These are phyloP conservation scores for Nitzschia inconspicua DNA, from an alignment of 108 stramenopile genomes.

Conservation along the genomic window DNA sequence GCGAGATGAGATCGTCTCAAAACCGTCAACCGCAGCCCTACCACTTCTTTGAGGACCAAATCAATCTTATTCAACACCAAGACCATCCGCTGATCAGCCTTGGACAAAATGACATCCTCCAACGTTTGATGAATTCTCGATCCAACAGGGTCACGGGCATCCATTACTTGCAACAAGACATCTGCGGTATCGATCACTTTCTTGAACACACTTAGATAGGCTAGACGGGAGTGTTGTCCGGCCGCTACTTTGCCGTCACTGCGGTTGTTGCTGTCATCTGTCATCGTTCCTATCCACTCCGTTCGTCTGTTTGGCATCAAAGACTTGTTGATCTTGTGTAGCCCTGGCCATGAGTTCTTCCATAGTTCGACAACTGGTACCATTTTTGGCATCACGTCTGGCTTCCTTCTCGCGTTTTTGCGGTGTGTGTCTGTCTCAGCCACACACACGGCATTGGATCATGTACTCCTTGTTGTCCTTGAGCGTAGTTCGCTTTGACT, in stretches of 20 bases:
- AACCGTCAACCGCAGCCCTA: conserved; percentile 86
- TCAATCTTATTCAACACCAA: conserved; percentile 98
- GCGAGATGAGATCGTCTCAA: conserved; percentile 83
- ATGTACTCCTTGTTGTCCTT: conserved; percentile 99
- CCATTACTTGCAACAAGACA: conserved; percentile 97
- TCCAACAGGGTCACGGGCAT: conserved; percentile 97
- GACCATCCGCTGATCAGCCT: conserved; percentile 92
- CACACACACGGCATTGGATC: conserved; percentile 83
- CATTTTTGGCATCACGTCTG: conserved; percentile 76
- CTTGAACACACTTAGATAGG: conserved; percentile 90
- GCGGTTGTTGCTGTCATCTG: too few species aligned
- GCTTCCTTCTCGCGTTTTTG: conserved; percentile 88
- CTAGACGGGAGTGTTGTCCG: conserved; percentile 70
- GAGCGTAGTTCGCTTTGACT: conserved; percentile 94
- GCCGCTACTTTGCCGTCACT: conserved; percentile 46
- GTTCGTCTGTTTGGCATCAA: conserved; percentile 26
- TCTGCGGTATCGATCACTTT: conserved; percentile 96
- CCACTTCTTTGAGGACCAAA: conserved; percentile 94
- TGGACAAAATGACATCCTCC: conserved; percentile 83
- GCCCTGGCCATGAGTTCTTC: conserved; percentile 54
- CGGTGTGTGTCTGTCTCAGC: conserved; percentile 96
- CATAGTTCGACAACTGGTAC: conserved; percentile 49
- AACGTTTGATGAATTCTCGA: conserved; percentile 87
- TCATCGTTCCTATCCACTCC: too few species aligned
- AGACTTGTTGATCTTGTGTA: conserved; percentile 36